Evolutionary conservation across 352 stramenopile genomes (phyloP).

Genomic region (Globisporangium heterothallicum): DNA sequence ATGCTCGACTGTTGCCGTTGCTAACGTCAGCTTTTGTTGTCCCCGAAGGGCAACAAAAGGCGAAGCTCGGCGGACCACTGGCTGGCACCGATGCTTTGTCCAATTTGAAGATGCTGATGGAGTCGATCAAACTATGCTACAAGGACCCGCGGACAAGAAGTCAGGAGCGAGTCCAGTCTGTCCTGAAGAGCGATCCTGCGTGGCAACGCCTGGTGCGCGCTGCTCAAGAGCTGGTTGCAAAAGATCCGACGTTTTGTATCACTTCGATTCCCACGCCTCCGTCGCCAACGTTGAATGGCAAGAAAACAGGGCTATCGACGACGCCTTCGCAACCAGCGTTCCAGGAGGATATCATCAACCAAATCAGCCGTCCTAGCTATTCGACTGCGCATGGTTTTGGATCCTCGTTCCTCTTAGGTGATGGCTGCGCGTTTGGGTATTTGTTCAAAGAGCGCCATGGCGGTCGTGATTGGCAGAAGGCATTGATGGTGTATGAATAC

Average conservation of each 20-base stretch:
- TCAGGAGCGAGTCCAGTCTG: constrained; percentile 56
- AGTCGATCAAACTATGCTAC: constrained; percentile 73
- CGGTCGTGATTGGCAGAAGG: constrained; percentile 72
- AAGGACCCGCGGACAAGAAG: constrained; percentile 67
- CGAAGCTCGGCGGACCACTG: constrained; percentile 25
- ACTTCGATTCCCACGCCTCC: constrained; percentile 40
- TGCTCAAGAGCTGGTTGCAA: constrained; percentile 39
- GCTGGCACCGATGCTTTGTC: constrained; percentile 62
- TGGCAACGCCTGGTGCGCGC: constrained; percentile 55
- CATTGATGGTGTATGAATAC: constrained; percentile 83
- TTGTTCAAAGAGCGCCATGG: constrained; percentile 71
- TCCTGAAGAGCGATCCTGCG: constrained; percentile 39
- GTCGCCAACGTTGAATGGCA: constrained; percentile 18
- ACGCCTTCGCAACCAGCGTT: constrained; percentile 61
- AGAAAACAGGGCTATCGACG: constrained; percentile 2
- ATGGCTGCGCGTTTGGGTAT: constrained; percentile 82
- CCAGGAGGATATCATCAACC: constrained; percentile 85
- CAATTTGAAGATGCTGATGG: constrained; percentile 80
- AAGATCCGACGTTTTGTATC: constrained; percentile 52
- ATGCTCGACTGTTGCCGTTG: constrained; percentile 53
- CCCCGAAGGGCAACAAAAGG: constrained; percentile 6
- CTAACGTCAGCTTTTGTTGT: constrained; percentile 48
- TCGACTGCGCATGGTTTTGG: constrained; percentile 77
- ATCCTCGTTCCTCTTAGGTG: constrained; percentile 78
- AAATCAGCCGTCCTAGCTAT: constrained; percentile 83